Percentiles rank a stretch among this genome's conserved stretches.
Conservation (phyloP, 2,329 filamentous ascomycete species). For the Colletotrichum australisinense region DNA sequence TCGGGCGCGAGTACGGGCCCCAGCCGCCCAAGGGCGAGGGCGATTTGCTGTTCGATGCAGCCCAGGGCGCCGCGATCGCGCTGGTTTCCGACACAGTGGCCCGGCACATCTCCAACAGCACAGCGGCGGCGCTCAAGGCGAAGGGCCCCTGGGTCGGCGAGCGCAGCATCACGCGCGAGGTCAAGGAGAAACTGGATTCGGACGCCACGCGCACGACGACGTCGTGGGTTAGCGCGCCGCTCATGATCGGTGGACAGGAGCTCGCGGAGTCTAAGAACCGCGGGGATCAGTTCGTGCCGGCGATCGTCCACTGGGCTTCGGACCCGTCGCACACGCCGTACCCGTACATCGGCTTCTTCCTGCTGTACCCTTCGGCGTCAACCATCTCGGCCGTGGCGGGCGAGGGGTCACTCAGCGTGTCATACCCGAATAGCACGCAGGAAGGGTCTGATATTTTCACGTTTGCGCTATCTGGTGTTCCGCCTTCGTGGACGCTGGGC, state of each 20-base stretch:
- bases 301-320: conserved; percentile 58
- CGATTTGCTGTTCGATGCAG: conserved; percentile 54
- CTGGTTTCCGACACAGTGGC: conserved; percentile 49
- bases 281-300: conserved; percentile 55
- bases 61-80: conserved; percentile 53
- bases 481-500: conserved; percentile 50
- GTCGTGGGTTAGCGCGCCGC: conserved; percentile 53
- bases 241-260: conserved; percentile 55
- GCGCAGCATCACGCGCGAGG: conserved; percentile 48
- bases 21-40: conserved; percentile 50
- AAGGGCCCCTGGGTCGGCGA: conserved; percentile 47
- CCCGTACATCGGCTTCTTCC: conserved; percentile 53
- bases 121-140: conserved; percentile 43
- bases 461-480: conserved; percentile 51
- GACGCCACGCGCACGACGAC: conserved; percentile 46
- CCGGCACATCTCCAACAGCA: conserved; percentile 42
- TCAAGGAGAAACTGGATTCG: conserved; percentile 48
- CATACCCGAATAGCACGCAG: conserved; percentile 54
- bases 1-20: conserved; percentile 50
- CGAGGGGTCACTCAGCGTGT: conserved; percentile 45
- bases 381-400: conserved; percentile 53
- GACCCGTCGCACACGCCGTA: conserved; percentile 51
- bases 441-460: conserved; percentile 52
- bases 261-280: conserved; percentile 50
- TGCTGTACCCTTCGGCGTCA: conserved; percentile 54